Evolutionary conservation across 2,329 filamentous ascomycete species (phyloP), one percentile per base, ranked within the genome.

Genomic region (Juglanconis oblonga): DNA sequence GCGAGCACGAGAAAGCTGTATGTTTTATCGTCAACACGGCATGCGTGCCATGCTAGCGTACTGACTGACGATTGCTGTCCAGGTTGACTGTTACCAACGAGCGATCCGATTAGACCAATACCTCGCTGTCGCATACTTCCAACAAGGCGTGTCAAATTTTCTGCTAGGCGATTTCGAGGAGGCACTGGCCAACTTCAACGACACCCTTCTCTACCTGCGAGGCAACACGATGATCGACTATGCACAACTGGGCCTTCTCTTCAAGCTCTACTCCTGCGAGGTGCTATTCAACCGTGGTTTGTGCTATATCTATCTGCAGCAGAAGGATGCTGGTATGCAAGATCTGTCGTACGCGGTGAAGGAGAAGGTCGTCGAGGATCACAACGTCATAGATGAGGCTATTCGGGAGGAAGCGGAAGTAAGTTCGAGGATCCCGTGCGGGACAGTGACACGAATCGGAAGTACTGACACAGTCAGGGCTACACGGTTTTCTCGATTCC

Each of bases 401-500:
- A 98, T 99, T 66, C 81, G 85, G 57, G 95, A 98, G 73, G 87
- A 93, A 69, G 95, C 95, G 62, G 92, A 97, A 83, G 92, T 95
- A 81, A 64, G 80, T 62, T 8, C 2, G 29, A 29, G 42, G 10
- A 24, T 6, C 33, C 3, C 17, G 17, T 44, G 14, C 42, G 17
- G 44, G 44, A 5, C 40, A 14, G 3, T 47, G 17, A 17, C 17
- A n/a, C 13, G 13, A 32, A 6, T 17, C 14, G 3, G 17, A 29
- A 29, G 33, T 29, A 52, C 69, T 79, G 62, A 77, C 64, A 58
- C 45, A 33, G 40, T 3, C 63, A 96, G 90, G 95, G 94, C 51
- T 99, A 99, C 72, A 98, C 95, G 0, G 95, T 99, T 47, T 99
- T 99, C 77, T 98, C 93, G 0, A 98, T 98, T 56, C 95, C 95